Percentiles rank a stretch among this genome's conserved stretches.
Conservation (phyloP, 2,329 filamentous ascomycete species). For the Alternaria alternata region DNA sequence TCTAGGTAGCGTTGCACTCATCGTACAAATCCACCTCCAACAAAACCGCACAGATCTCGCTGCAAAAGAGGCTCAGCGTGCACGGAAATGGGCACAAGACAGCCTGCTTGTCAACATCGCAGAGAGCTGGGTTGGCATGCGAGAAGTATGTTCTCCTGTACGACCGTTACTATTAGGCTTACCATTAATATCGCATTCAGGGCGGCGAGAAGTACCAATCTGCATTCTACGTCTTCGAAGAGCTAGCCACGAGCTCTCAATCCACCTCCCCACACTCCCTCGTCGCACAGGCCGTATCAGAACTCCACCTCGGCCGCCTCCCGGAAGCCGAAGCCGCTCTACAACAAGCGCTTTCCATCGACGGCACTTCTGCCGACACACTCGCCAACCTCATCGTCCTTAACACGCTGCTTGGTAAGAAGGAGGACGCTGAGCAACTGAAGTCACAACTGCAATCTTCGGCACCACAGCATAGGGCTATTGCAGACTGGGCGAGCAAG, state of each 20-base stretch:
- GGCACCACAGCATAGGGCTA: constrained; percentile 73
- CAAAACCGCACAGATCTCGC: constrained; percentile 93
- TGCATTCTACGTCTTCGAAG: constrained; percentile 97
- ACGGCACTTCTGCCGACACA: constrained; percentile 74
- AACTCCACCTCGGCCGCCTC: constrained; percentile 86
- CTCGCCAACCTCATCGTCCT: constrained; percentile 86
- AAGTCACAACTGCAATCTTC: constrained; percentile 60
- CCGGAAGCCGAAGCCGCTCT: constrained; percentile 90
- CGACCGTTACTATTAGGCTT: neutral
- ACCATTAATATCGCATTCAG: constrained; percentile 55
- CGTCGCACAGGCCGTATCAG: constrained; percentile 87
- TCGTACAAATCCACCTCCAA: constrained; percentile 89
- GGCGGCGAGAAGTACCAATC: constrained; percentile 96
- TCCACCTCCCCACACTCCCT: constrained; percentile 79
- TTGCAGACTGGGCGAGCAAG: constrained; percentile 83
- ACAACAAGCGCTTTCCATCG: constrained; percentile 78
- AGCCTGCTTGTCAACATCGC: constrained; percentile 91
- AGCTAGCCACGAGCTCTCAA: constrained; percentile 86
- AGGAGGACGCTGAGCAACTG: constrained; percentile 65
- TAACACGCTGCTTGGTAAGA: constrained; percentile 76
- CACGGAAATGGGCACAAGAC: constrained; percentile 94
- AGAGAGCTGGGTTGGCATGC: constrained; percentile 92
- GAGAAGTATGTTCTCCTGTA: constrained; percentile 69
- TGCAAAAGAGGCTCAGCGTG: constrained; percentile 84
- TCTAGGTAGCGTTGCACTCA: constrained; percentile 74